Conservation (phyloP, 768 basidiomycete genomes). For the Mrakia gelida region DNA sequence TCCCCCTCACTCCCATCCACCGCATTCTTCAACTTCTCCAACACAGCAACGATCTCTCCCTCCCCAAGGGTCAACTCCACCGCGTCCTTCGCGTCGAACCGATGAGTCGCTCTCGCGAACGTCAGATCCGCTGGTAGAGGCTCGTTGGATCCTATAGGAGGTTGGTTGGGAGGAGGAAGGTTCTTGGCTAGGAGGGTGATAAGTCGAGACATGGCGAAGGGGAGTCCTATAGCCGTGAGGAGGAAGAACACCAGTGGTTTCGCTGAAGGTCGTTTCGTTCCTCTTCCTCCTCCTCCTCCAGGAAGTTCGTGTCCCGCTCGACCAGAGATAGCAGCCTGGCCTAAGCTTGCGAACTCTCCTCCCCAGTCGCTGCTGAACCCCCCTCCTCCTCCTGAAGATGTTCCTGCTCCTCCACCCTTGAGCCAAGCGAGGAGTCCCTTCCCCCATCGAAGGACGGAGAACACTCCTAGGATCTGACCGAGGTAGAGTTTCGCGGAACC, state of each 20-base stretch:
- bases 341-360: constrained; percentile 27
- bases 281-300: constrained; percentile 39
- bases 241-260: constrained; percentile 93
- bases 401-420: constrained; percentile 47
- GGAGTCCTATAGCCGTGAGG: constrained; percentile 85
- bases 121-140: constrained; percentile 42
- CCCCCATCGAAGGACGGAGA: constrained; percentile 65
- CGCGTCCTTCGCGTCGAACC: constrained; percentile 68
- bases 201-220: constrained; percentile 87
- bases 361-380: constrained; percentile 13
- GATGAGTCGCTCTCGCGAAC: constrained; percentile 76
- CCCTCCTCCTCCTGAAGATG: neutral
- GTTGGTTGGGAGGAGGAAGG: constrained; percentile 47
- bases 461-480: constrained; percentile 86
- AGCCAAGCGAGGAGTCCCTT: constrained; percentile 57
- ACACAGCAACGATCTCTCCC: constrained; percentile 89
- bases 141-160: neutral
- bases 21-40: constrained; percentile 67
- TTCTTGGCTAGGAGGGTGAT: constrained; percentile 64
- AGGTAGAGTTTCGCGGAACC: constrained; percentile 84
- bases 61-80: constrained; percentile 76
- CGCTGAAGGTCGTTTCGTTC: constrained; percentile 56
- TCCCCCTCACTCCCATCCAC: constrained; percentile 58
- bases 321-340: constrained; percentile 8
- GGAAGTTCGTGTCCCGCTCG: constrained; percentile 53